Conservation (phyloP, 176 grass and related monocot genomes). For the Bromus sterilis region DNA sequence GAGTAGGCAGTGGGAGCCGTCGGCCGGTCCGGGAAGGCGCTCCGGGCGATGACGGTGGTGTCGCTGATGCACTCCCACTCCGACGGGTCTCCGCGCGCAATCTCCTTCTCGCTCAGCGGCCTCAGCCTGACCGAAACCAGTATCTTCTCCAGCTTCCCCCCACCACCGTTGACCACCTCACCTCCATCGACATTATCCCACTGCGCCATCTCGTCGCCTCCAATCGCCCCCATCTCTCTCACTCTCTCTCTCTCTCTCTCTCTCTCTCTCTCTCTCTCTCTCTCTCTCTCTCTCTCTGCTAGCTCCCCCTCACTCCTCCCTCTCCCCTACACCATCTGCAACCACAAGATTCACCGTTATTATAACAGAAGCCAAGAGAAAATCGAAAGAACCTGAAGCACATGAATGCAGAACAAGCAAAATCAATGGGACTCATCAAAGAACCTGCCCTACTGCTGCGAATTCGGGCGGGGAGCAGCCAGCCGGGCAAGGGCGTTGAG, state of each 20-base stretch:
- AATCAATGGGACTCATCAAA: conserved; percentile 12
- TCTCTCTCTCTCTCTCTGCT: neutral
- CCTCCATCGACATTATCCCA: conserved; percentile 35
- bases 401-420: conserved; percentile 1
- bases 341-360: conserved; percentile 3
- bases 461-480: neutral
- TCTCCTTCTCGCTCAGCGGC: conserved; percentile 73
- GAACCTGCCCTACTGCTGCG: conserved; percentile 13
- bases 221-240: conserved; percentile 61
- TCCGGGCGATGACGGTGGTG: conserved; percentile 78
- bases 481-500: conserved; percentile 1
- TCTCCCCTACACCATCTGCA: conserved; percentile 39
- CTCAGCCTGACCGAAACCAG: conserved; percentile 89
- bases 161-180: conserved; percentile 29
- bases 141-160: conserved; percentile 72
- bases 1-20: conserved; percentile 71
- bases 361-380: neutral
- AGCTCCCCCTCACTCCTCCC: neutral
- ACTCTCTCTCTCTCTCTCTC: conserved; percentile 12
- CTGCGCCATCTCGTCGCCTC: conserved; percentile 39
- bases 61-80: conserved; percentile 98
- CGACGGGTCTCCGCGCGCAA: conserved; percentile 35
- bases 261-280: neutral
- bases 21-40: conserved; percentile 61
- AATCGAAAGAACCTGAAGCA: neutral